phyloP scores from a whole-genome alignment of 805 yeast genomes.

The Saturnispora dispora region DNA sequence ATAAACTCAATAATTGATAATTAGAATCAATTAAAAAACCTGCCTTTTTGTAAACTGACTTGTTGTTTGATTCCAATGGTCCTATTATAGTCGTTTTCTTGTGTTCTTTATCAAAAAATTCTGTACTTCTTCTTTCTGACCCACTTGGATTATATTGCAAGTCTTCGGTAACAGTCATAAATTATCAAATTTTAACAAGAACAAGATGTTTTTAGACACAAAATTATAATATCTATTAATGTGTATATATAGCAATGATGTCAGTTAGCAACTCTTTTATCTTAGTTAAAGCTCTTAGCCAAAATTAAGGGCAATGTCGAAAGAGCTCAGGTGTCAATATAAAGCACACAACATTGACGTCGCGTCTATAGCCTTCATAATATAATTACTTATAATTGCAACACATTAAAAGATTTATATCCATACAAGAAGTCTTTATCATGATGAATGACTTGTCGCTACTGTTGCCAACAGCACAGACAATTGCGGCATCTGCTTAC shows the following conservation, averaged over 20 bases:
- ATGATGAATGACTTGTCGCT: conserved; percentile 50
- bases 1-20: conserved; percentile 45
- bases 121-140: not conserved
- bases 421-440: not conserved
- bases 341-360: not conserved
- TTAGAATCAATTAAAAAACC: conserved; percentile 55
- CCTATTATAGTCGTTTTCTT: not conserved
- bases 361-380: not conserved
- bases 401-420: not conserved
- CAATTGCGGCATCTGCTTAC: conserved; percentile 86
- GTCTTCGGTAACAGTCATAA: not conserved
- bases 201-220: not conserved
- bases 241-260: not conserved
- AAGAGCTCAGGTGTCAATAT: not conserved
- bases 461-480: conserved; percentile 83
- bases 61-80: conserved; percentile 2
- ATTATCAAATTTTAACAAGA: not conserved
- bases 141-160: not conserved
- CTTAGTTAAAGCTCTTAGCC: not conserved
- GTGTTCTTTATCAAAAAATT: not conserved
- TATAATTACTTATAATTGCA: not conserved
- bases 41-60: conserved; percentile 38
- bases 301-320: not conserved
- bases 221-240: not conserved
- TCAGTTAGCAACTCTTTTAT: not conserved